Evolutionary conservation across 2,329 filamentous ascomycete species (phyloP), one percentile per base, ranked within the genome.

Genomic region (Chlorencoelia australis): DNA sequence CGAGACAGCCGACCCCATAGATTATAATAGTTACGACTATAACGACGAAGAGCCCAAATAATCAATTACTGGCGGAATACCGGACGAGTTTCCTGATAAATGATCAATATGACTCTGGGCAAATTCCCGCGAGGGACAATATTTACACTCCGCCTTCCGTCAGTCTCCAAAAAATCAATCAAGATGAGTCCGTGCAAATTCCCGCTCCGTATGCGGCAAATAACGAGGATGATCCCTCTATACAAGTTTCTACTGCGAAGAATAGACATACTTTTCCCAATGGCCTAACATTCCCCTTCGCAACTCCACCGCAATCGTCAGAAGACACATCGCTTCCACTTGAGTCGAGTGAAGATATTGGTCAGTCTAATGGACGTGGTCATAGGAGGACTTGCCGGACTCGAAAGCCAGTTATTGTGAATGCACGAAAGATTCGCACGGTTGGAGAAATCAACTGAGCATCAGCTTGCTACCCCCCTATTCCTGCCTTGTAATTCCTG

Each of bases 361-460:
- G 32, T 31, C 17, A 31, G 18, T 32, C 35, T 37, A 32, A 37
- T 33, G 22, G 8, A 39, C 22, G 29, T 29, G 36, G 29, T 29
- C n/a, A n/a, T n/a, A n/a, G n/a, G n/a, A n/a, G n/a, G n/a, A n/a
- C n/a, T n/a, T n/a, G n/a, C n/a, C n/a, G 14, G 27, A 29, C 27
- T 8, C 27, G 26, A 24, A 33, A 5, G 24, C 20, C 11, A 39
- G 22, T n/a, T 33, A 24, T 33, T 33, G 16, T 22, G 22, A 15
- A 33, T 31, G 27, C 21, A 21, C 35, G 17, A 33, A 38, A 38
- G 28, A 33, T 15, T 38, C 35, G 28, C 35, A 35, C 29, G 25
- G 30, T 37, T 43, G 25, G 41, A 40, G 41, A 40, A 40, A 43
- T 40, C 40, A 40, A 33, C 41, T 42, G 15, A 42, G 35, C 17